Base-by-base conservation (phyloP, 208 protist genomes). In the Leishmania aethiopica region DNA sequence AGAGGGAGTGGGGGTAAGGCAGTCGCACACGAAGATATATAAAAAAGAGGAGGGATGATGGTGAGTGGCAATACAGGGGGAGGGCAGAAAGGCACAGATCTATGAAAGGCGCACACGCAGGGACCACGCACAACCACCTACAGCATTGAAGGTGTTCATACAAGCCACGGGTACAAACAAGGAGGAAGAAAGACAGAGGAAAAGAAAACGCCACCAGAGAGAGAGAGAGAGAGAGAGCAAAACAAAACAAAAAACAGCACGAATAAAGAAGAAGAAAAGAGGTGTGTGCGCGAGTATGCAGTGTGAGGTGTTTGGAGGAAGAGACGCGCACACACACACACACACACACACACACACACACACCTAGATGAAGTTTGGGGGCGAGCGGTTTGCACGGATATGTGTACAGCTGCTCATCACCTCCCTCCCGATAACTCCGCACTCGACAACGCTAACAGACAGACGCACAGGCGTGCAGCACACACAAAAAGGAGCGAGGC, bases 1-100 rank as follows among this genome's bases (percentile, higher is more conserved):
- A 80, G 62, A 84, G 28, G 25, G 35, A 47, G 53, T 80, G 69
- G 37, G 45, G 72, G 60, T 57, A 84, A 83, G 60, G 15, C 60
- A 77, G 72, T 75, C 67, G 17, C 11, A 55, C 60, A 72, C 19
- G 77, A 69, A 35, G n/a, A 35, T 32, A 55, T 22, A 19, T n/a
- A 45, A 51, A 53, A 59, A 83, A 53, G 22, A 69, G 42, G 25
- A 84, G 42, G 8, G 40, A 45, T n/a, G 55, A 57, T 53, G 64
- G 10, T 78, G 35, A 70, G 62, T 5, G 62, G 62, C 32, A 35
- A 22, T 69, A 40, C 32, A 37, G 37, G 22, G 74, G n/a, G 40
- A 57, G 10, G 22, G 45, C 22, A 73, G 45, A 78, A 67, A 78
- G n/a, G 55, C 57, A 82, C 37, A 70, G 35, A 72, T 80, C 64